Evolutionary conservation across 495 filamentous ascomycete species (phyloP).

Genomic region (Penicillium turbatum): DNA sequence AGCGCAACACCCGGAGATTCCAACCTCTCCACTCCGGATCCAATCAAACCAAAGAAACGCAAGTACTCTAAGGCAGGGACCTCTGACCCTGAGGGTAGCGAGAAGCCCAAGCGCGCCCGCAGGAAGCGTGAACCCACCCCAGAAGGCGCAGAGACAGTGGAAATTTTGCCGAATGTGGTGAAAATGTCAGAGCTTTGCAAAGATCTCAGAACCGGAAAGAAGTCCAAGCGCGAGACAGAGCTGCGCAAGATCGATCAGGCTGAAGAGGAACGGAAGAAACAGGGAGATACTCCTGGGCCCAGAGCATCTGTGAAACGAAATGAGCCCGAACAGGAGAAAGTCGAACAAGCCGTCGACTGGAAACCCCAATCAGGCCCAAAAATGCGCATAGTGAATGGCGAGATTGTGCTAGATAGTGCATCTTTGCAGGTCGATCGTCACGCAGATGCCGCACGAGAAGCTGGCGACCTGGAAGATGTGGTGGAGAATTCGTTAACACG

Average conservation of each 20-base stretch:
- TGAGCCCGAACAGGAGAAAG: conserved; percentile 16
- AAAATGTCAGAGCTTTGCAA: conserved; percentile 82
- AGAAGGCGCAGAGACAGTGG: conserved; percentile 67
- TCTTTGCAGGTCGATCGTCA: conserved; percentile 78
- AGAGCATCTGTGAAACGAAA: conserved; percentile 33
- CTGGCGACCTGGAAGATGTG: conserved; percentile 54
- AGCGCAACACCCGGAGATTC: conserved; percentile 12
- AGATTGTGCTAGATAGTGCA: conserved; percentile 75
- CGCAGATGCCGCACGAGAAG: conserved; percentile 56
- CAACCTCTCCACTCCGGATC: conserved; percentile 17
- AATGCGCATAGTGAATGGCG: conserved; percentile 74
- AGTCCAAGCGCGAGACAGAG: conserved; percentile 64
- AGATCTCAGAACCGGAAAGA: conserved; percentile 72
- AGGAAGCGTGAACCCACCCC: conserved; percentile 60
- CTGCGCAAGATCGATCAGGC: conserved; percentile 52
- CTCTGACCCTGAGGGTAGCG: conserved; percentile 21
- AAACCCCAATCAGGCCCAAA: conserved; percentile 43
- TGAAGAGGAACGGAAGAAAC: conserved; percentile 46
- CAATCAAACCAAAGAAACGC: conserved; percentile 23
- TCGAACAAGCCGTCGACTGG: conserved; percentile 19
- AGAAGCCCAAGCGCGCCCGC: conserved; percentile 29
- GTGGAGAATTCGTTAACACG: conserved; percentile 81
- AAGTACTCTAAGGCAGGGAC: conserved; percentile 23
- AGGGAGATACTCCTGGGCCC: conserved; percentile 30
- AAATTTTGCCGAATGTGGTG: conserved; percentile 62